Evolutionary conservation across 2,329 filamentous ascomycete species (phyloP).

Genomic region (Parafenestella ontariensis): DNA sequence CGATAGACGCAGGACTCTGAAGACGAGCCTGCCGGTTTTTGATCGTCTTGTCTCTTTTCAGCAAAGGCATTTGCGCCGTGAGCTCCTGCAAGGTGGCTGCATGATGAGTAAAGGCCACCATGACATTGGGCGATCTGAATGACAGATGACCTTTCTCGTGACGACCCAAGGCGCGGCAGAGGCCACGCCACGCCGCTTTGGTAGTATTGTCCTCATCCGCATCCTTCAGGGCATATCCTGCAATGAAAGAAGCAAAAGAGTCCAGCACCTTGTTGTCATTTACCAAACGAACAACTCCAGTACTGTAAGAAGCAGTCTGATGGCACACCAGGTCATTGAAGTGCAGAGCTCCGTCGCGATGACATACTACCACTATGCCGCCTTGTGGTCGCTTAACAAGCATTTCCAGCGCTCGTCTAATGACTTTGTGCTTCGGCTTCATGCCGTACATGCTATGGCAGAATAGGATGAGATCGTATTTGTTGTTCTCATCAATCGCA

Average conservation of each 20-base stretch:
- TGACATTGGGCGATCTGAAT: slow-evolving; percentile 59
- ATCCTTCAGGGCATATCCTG: slow-evolving; percentile 53
- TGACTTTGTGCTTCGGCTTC: slow-evolving; percentile 55
- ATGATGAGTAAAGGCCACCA: slow-evolving; percentile 59
- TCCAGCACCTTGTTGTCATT: slow-evolving; percentile 58
- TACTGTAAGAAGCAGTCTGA: slow-evolving; percentile 56
- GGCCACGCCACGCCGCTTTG: slow-evolving; percentile 55
- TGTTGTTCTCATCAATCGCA: slow-evolving; percentile 23
- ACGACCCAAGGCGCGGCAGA: slow-evolving; percentile 60
- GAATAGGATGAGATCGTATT: slow-evolving; percentile 65
- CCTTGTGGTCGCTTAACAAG: slow-evolving; percentile 46
- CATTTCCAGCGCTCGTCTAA: slow-evolving; percentile 58
- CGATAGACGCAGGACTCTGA: slow-evolving; percentile 53
- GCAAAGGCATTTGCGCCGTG: slow-evolving; percentile 50
- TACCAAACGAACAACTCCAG: slow-evolving; percentile 52
- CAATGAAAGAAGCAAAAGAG: slow-evolving; percentile 61
- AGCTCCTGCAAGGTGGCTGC: slow-evolving; percentile 56
- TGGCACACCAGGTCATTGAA: slow-evolving; percentile 60
- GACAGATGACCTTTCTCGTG: slow-evolving; percentile 52
- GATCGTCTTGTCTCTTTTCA: slow-evolving; percentile 38
- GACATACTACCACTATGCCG: slow-evolving; percentile 63
- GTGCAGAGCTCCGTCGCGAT: slow-evolving; percentile 56
- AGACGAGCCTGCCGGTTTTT: slow-evolving; percentile 62
- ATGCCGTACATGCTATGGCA: slow-evolving; percentile 72
- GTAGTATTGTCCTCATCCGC: slow-evolving; percentile 39